Evolutionary conservation across 306 rosid species (phyloP), one percentile per base, ranked within the genome.

Genomic region (Lathyrus aphaca): DNA sequence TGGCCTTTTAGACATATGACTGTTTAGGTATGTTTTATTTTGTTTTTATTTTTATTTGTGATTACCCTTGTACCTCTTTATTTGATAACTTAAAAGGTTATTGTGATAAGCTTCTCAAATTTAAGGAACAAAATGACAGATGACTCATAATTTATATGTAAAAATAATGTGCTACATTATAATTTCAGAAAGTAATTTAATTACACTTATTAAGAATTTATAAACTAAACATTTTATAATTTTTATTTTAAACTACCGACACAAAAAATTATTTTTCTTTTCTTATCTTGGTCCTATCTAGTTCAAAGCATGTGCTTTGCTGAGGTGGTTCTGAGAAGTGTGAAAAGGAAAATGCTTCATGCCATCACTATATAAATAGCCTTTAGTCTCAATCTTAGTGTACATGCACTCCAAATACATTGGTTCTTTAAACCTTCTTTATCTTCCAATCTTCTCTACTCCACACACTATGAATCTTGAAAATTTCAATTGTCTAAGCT

Each of bases 391-490:
- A 56, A 1, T 14, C 39, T 29, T 56, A 55, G 38, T 17, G 56
- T 18, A 10, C 66, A 66, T 74, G 68, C 71, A 74, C 63, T 77
- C 35, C 51, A 80, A 73, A 49, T 69, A 74, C 83, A 60, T 84
- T 48, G 74, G 48, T 46, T 45, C 44, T 8, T 17, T 77, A 49
- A 71, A 72, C 66, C 62, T 69, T 29, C 53, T 21, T 39, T 19
- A 58, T n/a, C 66, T 65, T 14, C 61, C 49, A 44, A 59, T 23
- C 4, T 63, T 76, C 39, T 75, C 29, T 64, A 18, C 23, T 56
- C 53, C 66, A 45, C 23, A 49, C 64, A 68, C 76, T 10, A 86
- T 86, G 89, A 70, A 72, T 49, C 80, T 80, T 59, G 65, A 75
- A 67, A 63, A 27, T 27, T 72, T 69, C 57, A 68, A 65, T 27